These are phyloP conservation scores for Tolypocladium guangdongense DNA, from an alignment of 2,329 filamentous ascomycete genomes.

Conservation along the genomic window DNA sequence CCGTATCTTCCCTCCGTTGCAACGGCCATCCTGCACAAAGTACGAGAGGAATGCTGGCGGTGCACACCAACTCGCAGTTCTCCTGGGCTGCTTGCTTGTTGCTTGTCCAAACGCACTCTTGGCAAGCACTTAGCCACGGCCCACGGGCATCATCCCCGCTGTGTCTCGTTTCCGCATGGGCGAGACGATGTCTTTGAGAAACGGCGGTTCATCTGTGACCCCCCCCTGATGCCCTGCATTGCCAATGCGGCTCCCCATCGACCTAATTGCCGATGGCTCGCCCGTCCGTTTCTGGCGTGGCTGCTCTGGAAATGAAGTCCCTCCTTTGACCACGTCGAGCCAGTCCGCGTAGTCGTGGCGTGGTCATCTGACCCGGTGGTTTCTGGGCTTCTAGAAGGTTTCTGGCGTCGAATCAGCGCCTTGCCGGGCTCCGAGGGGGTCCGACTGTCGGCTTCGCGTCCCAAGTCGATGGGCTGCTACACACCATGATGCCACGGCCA, in stretches of 20 bases:
- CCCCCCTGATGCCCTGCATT: too few relatives aligned
- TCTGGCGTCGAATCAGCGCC: neutral
- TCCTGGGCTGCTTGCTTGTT: neutral
- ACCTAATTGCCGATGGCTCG: neutral
- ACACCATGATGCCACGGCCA: neutral
- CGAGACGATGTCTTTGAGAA: neutral
- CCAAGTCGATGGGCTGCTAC: neutral
- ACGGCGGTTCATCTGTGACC: neutral
- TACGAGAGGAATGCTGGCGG: too few relatives aligned
- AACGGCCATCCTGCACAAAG: neutral
- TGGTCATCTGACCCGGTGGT: constrained; percentile 1
- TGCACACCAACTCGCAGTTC: neutral
- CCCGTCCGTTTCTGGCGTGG: neutral
- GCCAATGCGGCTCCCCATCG: neutral
- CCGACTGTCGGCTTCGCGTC: neutral
- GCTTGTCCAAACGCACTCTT: neutral
- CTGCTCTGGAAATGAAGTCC: neutral
- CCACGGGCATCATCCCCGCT: neutral
- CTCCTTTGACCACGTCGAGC: constrained; percentile 1
- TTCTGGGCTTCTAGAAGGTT: neutral
- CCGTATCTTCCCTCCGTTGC: neutral
- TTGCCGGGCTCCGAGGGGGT: neutral
- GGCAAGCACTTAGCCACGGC: neutral
- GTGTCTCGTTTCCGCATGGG: neutral
- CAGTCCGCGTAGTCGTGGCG: constrained; percentile 1